Conservation (phyloP, 1,139 yeast species). For the Hansenula sp. region DNA sequence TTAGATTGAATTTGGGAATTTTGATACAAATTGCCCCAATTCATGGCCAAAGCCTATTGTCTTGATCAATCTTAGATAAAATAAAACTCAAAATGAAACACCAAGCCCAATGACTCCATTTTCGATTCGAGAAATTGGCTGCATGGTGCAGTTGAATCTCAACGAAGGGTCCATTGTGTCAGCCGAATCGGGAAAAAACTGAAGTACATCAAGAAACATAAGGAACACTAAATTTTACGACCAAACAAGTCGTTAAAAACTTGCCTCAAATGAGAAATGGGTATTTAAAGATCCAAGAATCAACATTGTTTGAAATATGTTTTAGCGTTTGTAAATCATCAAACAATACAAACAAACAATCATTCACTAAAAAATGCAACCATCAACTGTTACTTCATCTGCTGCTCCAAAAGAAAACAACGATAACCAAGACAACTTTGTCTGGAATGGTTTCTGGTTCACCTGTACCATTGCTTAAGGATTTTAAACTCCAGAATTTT, state of each 20-base stretch:
- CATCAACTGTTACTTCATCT: constrained; percentile 2
- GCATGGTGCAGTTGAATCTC: too few relatives aligned
- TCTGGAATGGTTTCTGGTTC: constrained; percentile 1
- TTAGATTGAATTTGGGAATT: too few relatives aligned
- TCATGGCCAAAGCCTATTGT: too few relatives aligned
- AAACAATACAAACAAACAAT: not conserved
- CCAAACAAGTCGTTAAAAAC: not conserved
- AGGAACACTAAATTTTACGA: not conserved
- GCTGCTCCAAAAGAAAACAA: constrained; percentile 3
- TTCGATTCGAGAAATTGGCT: too few relatives aligned
- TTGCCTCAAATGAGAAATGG: not conserved
- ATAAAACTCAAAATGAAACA: too few relatives aligned
- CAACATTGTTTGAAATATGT: not conserved
- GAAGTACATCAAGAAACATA: not conserved
- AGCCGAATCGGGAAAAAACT: not conserved
- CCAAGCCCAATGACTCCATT: too few relatives aligned
- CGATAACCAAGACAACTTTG: constrained; percentile 1
- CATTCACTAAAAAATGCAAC: constrained; percentile 1
- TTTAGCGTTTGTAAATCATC: not conserved
- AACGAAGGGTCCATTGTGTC: not conserved
- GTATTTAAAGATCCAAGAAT: not conserved
- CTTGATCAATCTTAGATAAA: too few relatives aligned
- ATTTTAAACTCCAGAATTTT: too few relatives aligned
- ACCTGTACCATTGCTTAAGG: constrained; percentile 3
- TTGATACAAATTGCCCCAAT: too few relatives aligned